phyloP scores from a whole-genome alignment of 768 basidiomycete genomes.

The Suillus subluteus region DNA sequence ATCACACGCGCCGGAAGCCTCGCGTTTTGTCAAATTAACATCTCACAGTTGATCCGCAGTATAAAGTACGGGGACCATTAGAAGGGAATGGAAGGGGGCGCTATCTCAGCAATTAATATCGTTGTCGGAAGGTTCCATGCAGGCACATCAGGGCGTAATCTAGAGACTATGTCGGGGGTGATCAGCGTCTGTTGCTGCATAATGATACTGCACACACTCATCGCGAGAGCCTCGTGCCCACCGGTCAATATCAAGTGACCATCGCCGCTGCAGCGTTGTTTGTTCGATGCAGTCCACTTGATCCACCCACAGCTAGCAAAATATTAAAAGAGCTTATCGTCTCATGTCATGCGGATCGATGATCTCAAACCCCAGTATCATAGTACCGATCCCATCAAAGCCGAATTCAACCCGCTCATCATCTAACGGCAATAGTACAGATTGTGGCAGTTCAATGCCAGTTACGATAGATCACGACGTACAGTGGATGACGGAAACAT shows the following conservation, averaged over 20 bases:
- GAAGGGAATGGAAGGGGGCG: background rate
- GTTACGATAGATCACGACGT: slow-evolving; percentile 8
- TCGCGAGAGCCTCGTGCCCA: slow-evolving; percentile 2
- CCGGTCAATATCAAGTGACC: background rate
- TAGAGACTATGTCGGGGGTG: background rate
- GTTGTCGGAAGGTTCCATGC: background rate
- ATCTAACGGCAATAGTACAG: background rate
- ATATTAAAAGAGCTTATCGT: background rate
- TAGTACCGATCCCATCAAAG: background rate
- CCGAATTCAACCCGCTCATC: background rate
- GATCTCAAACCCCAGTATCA: background rate
- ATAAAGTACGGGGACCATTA: background rate
- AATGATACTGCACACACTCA: background rate
- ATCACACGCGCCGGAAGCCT: background rate
- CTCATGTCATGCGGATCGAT: background rate
- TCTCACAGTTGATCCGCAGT: background rate
- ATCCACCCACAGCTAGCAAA: background rate
- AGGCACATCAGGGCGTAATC: slow-evolving; percentile 2
- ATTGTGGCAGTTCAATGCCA: background rate
- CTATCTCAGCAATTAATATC: slow-evolving; percentile 3
- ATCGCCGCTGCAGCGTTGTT: background rate
- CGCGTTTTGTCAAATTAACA: background rate
- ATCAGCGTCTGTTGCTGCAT: background rate
- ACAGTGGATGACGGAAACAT: slow-evolving; percentile 19
- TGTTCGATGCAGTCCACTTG: background rate